Percentiles rank a stretch among this genome's conserved stretches.
phyloP scores from a whole-genome alignment of 495 filamentous ascomycete genomes.

The Annulohypoxylon stygium region DNA sequence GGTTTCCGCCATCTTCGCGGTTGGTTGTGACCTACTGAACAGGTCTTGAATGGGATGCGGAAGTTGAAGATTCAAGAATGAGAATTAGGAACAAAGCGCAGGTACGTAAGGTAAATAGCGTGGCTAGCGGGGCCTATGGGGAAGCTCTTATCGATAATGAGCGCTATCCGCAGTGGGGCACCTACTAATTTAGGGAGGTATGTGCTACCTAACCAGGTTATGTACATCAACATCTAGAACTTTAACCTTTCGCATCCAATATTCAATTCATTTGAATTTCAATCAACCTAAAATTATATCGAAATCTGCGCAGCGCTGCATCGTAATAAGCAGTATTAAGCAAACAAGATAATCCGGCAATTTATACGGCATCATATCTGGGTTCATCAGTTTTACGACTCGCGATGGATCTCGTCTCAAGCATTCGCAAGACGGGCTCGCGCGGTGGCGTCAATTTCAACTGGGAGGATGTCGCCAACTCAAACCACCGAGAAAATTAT shows the following conservation, averaged over 20 bases:
- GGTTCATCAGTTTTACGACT: background rate
- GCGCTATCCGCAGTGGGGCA: background rate
- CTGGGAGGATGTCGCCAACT: constrained; percentile 93
- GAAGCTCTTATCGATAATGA: background rate
- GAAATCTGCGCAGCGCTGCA: background rate
- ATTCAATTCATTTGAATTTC: constrained; percentile 5
- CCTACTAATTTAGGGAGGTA: background rate
- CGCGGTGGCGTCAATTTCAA: constrained; percentile 95
- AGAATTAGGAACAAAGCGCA: constrained; percentile 11
- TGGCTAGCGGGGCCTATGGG: background rate
- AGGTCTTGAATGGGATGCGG: background rate
- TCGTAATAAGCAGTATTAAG: background rate
- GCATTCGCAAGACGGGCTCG: constrained; percentile 92
- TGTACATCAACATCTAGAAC: background rate
- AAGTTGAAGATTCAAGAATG: constrained; percentile 2
- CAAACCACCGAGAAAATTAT: constrained; percentile 94
- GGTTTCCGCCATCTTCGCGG: constrained; percentile 47
- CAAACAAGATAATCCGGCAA: background rate
- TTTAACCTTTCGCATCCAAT: background rate
- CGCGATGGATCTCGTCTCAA: constrained; percentile 92
- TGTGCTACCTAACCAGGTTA: background rate
- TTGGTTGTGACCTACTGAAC: background rate
- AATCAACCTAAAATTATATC: background rate
- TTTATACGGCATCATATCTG: background rate
- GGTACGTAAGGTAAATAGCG: background rate